Evolutionary conservation across 768 basidiomycete genomes (phyloP).

Genomic region (Leucosporidium scottii): DNA sequence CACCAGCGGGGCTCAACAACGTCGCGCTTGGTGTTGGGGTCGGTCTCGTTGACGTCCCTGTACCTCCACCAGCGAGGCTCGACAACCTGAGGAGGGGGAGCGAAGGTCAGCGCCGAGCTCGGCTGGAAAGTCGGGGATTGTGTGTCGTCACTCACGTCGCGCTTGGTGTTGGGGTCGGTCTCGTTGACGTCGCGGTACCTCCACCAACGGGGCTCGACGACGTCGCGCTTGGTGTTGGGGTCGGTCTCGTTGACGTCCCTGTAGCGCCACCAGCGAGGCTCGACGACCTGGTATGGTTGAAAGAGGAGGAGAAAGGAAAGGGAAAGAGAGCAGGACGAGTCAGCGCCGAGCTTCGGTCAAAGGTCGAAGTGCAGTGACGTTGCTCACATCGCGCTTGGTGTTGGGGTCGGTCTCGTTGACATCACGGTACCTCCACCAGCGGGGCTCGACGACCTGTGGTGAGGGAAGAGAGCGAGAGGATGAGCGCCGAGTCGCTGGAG

Average conservation of each 20-base stretch:
- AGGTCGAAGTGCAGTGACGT: not conserved
- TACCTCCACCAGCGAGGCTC: not conserved
- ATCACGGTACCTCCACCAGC: not conserved
- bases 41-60: not conserved
- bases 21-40: not conserved
- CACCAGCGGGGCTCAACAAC: not conserved
- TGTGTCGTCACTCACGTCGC: not conserved
- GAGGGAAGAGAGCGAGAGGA: not conserved
- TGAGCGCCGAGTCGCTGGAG: too few species aligned
- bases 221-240: constrained; percentile 5
- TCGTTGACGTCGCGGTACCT: not conserved
- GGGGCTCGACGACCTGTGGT: not conserved
- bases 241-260: not conserved
- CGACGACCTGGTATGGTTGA: not conserved
- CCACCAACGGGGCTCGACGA: not conserved
- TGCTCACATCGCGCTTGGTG: constrained; percentile 8
- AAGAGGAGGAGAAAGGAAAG: too few species aligned
- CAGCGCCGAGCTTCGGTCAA: not conserved
- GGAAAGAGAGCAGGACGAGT: too few species aligned
- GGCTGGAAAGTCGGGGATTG: too few species aligned
- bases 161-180: constrained; percentile 1
- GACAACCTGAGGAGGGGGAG: not conserved
- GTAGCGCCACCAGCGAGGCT: not conserved
- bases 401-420: not conserved
- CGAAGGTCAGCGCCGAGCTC: too few species aligned